Percentiles rank a stretch among this genome's conserved stretches.
Conservation (phyloP, 768 basidiomycete genomes). For the Pleurotus eryngii region DNA sequence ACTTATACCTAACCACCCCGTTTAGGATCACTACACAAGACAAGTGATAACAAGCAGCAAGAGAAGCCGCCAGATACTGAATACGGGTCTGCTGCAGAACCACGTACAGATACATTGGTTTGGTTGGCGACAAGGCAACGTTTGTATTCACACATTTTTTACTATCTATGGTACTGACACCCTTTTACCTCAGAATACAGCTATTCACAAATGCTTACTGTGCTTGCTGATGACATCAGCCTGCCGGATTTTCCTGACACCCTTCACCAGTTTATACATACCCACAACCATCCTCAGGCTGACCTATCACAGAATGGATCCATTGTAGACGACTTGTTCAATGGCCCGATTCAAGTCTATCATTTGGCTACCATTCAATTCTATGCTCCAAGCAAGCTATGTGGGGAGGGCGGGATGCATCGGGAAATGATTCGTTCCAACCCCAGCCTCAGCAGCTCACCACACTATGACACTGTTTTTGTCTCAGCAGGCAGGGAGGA, state of each 20-base stretch:
- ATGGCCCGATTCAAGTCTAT: not conserved
- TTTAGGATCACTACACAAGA: not conserved
- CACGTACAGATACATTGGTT: no score
- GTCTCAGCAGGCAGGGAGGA: conserved; percentile 11
- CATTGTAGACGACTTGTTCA: not conserved
- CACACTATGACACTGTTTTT: conserved; percentile 26
- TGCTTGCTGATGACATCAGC: not conserved
- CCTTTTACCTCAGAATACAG: not conserved
- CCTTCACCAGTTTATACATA: not conserved
- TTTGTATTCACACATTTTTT: no score
- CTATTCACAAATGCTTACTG: not conserved
- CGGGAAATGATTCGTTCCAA: conserved; percentile 23
- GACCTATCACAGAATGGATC: not conserved
- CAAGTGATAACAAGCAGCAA: no score
- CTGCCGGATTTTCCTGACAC: not conserved
- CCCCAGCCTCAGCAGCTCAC: conserved; percentile 17
- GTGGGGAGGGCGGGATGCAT: conserved; percentile 18
- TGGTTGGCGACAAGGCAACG: no score
- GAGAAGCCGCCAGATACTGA: no score
- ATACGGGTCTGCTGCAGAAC: no score
- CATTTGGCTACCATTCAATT: conserved; percentile 11
- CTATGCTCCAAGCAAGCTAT: conserved; percentile 20
- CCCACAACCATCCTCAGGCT: not conserved
- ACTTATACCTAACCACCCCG: not conserved
- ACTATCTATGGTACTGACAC: no score